Conservation (phyloP, 805 yeast genomes). For the Kodamaea neixiangensis region DNA sequence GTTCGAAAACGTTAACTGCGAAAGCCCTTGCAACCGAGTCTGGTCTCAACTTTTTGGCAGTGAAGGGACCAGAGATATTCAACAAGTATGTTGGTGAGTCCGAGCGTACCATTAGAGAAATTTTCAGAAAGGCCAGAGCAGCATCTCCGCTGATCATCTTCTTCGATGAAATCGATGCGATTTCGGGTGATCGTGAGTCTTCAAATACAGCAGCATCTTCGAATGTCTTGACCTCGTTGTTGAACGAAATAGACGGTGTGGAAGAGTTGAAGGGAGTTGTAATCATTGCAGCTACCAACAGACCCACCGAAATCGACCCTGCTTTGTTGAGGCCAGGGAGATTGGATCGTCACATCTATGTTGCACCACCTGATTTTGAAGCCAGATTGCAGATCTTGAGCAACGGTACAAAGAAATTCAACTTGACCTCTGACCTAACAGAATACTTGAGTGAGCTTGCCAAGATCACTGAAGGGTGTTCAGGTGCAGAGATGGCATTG, state of each 20-base stretch:
- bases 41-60: slow-evolving; percentile 89
- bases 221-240: slow-evolving; percentile 84
- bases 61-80: slow-evolving; percentile 94
- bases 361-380: slow-evolving; percentile 82
- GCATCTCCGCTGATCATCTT: slow-evolving; percentile 94
- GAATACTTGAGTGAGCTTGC: slow-evolving; percentile 43
- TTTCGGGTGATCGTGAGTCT: slow-evolving; percentile 73
- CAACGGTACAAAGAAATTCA: slow-evolving; percentile 69
- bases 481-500: slow-evolving; percentile 94
- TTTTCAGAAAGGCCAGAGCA: slow-evolving; percentile 90
- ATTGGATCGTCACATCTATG: slow-evolving; percentile 89
- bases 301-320: slow-evolving; percentile 91
- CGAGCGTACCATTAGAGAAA: slow-evolving; percentile 89
- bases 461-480: slow-evolving; percentile 80
- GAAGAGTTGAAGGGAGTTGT: slow-evolving; percentile 93
- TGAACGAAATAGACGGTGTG: slow-evolving; percentile 96
- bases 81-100: slow-evolving; percentile 96
- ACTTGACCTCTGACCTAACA: slow-evolving; percentile 41
- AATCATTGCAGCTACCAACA: slow-evolving; percentile 92
- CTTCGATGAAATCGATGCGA: slow-evolving; percentile 96
- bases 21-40: slow-evolving; percentile 95
- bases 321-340: slow-evolving; percentile 96
- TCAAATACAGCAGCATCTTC: slow-evolving; percentile 69
- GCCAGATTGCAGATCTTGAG: slow-evolving; percentile 79
- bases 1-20: slow-evolving; percentile 93